Evolutionary conservation across 331 rosid species (phyloP), one percentile per base, ranked within the genome.

Genomic region (Telfairia occidentalis): DNA sequence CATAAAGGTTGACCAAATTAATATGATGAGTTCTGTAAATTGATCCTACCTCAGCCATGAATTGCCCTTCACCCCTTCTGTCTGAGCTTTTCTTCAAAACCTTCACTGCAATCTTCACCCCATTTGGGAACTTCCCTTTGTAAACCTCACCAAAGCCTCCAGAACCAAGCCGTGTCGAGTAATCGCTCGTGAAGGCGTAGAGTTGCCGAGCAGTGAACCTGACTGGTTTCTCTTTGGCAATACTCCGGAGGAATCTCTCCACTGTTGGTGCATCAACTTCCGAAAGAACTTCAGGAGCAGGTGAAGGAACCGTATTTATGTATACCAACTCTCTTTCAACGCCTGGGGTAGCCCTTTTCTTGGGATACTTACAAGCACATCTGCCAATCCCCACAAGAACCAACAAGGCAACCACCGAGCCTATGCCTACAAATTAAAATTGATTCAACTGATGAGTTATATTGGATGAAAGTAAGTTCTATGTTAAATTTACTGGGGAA

Each of bases 111-210:
- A 83, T 79, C 0, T 38, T 30, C 13, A 80, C 86, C 48, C 87
- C 84, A 37, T 83, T 79, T 16, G 83, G 53, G 53, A 86, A 78
- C 74, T 76, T 26, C 12, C 90, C 93, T 78, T 80, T 86, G 82
- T 49, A 89, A 23, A 89, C 93, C 18, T 81, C 82, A 1, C 90
- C 94, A 54, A 85, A 86, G 12, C 82, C 89, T 24, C 91, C 91
- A 2, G 88, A 82, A 30, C 91, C 91, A 19, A 89, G 43, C n/a
- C 84, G 52, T 37, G 83, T 86, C 32, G 85, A 78, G 70, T 82
- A 85, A 58, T 63, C 73, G 12, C 52, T 50, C 10, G 91, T 86
- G 69, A 82, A 72, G 24, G 10, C 61, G 1, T 75, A 77, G 7
- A 83, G 81, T 46, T 85, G 77, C 18, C 61, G 75, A 9, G 83